These are phyloP conservation scores for Leccinum glutinopallens DNA, from an alignment of 1,284 basidiomycete genomes.

Conservation along the genomic window DNA sequence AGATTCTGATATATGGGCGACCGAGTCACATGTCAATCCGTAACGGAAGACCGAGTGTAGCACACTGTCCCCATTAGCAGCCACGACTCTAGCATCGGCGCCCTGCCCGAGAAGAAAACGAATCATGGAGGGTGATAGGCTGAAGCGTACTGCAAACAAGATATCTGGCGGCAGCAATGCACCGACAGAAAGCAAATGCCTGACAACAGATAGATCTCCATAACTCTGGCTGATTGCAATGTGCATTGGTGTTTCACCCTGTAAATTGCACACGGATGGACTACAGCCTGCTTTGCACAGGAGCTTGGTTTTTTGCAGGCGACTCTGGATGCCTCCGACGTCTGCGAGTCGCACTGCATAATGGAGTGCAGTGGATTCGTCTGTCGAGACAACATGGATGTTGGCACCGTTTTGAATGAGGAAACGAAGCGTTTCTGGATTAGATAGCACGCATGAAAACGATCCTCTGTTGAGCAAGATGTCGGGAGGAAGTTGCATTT, in stretches of 20 bases:
- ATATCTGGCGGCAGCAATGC: not conserved
- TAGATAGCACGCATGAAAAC: fast-evolving
- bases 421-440: not conserved
- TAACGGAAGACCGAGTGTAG: no score
- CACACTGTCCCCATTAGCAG: no score
- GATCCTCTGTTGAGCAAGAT: slow-evolving; percentile 16
- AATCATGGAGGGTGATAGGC: not conserved
- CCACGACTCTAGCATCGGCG: not conserved
- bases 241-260: not conserved
- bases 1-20: fast-evolving
- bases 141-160: not conserved
- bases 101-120: not conserved
- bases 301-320: not conserved
- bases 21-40: no score
- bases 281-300: not conserved
- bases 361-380: not conserved
- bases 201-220: not conserved
- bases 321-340: no score
- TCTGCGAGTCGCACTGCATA: fast-evolving
- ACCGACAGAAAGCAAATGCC: not conserved
- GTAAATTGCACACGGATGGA: not conserved
- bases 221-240: not conserved
- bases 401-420: not conserved
- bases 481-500: slow-evolving; percentile 3
- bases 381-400: not conserved